Conservation (phyloP, 768 basidiomycete genomes). For the Hypsizygus marmoreus region DNA sequence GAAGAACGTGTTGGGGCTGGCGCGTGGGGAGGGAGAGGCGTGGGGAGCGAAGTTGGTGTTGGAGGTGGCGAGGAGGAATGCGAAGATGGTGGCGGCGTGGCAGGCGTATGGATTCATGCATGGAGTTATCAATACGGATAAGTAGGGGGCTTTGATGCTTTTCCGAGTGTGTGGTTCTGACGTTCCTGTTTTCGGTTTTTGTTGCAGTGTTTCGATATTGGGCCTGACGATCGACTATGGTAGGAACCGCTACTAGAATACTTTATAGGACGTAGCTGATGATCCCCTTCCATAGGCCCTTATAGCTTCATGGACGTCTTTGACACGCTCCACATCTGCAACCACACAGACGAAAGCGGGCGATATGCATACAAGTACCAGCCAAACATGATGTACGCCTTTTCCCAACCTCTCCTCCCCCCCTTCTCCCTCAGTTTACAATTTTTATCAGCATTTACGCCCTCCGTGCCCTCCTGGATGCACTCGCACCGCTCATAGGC, state of each 20-base stretch:
- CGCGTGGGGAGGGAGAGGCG: slow-evolving; percentile 46
- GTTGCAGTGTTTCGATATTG: slow-evolving; percentile 72
- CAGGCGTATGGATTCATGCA: slow-evolving; percentile 95
- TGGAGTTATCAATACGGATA: slow-evolving; percentile 97
- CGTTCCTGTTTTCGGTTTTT: background rate
- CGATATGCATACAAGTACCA: slow-evolving; percentile 81
- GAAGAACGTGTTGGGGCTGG: slow-evolving; percentile 58
- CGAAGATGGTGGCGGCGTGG: slow-evolving; percentile 93
- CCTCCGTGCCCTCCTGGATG: slow-evolving; percentile 70
- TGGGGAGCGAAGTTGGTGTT: slow-evolving; percentile 76
- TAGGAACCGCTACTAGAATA: slow-evolving; percentile 18
- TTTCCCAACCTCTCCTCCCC: background rate
- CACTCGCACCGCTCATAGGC: slow-evolving; percentile 85
- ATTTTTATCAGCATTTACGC: slow-evolving; percentile 69
- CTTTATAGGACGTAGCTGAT: background rate
- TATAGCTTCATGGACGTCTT: slow-evolving; percentile 97
- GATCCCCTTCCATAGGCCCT: slow-evolving; percentile 52
- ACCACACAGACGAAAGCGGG: slow-evolving; percentile 79
- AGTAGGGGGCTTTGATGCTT: slow-evolving; percentile 44
- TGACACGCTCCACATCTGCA: slow-evolving; percentile 84
- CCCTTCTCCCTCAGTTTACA: slow-evolving; percentile 5
- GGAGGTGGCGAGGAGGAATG: slow-evolving; percentile 84
- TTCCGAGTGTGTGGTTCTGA: slow-evolving; percentile 8
- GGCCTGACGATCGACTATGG: slow-evolving; percentile 82
- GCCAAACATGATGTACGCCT: slow-evolving; percentile 74